Percentiles rank a stretch among this genome's conserved stretches.
phyloP scores from a whole-genome alignment of 495 filamentous ascomycete species.

The Endocarpon pusillum region DNA sequence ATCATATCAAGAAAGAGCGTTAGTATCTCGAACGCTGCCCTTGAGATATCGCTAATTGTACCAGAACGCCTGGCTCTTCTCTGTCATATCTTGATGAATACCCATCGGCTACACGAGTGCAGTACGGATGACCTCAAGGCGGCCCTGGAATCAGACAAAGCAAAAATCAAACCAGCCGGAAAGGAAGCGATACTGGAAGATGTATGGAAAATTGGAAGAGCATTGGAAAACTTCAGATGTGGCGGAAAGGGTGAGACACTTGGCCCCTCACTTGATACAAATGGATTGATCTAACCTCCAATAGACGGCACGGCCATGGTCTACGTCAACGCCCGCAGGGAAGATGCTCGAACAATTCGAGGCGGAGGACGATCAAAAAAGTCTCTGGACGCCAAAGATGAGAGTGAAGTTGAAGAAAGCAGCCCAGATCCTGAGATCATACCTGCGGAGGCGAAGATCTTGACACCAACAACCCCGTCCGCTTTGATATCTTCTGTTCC shows the following conservation, averaged over 20 bases:
- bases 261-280: background rate
- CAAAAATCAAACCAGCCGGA: constrained; percentile 19
- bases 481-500: too few species aligned
- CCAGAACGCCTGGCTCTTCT: constrained; percentile 25
- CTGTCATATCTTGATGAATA: constrained; percentile 30
- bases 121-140: constrained; percentile 26
- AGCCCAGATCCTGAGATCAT: too few species aligned
- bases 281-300: constrained; percentile 4
- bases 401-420: too few species aligned
- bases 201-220: constrained; percentile 36
- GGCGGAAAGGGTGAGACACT: background rate
- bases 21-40: constrained; percentile 12
- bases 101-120: constrained; percentile 17
- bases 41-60: background rate
- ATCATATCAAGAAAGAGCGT: constrained; percentile 68
- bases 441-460: too few species aligned
- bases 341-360: too few species aligned
- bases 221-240: constrained; percentile 25
- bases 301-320: constrained; percentile 22
- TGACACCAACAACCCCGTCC: too few species aligned
- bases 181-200: constrained; percentile 31
- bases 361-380: too few species aligned
- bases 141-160: constrained; percentile 24
- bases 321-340: too few species aligned
- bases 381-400: too few species aligned